Conservation (phyloP, 2,329 filamentous ascomycete genomes). For the Fusarium azukiicola region DNA sequence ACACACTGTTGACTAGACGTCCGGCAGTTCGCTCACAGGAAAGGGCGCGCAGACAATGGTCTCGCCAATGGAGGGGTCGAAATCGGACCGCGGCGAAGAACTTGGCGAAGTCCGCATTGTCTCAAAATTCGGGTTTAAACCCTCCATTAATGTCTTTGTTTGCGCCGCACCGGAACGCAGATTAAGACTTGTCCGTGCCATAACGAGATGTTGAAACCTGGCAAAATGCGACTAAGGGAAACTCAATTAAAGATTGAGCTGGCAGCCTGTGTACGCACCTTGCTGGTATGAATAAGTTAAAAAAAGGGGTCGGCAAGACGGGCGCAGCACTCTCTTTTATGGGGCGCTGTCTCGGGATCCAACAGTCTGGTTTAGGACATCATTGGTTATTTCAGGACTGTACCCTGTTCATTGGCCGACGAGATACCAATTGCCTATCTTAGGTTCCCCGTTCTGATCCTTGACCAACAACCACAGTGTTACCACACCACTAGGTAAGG, state of each 20-base stretch:
- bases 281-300: constrained; percentile 9
- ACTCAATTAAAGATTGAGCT: constrained; percentile 14
- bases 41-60: constrained; percentile 16
- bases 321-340: constrained; percentile 29
- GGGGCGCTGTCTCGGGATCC: constrained; percentile 12
- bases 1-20: not conserved
- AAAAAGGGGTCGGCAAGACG: constrained; percentile 9
- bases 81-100: not conserved
- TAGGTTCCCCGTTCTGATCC: not conserved
- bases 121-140: constrained; percentile 7
- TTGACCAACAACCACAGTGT: constrained; percentile 8
- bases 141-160: constrained; percentile 15
- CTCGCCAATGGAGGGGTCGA: not conserved
- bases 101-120: not conserved
- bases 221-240: not conserved
- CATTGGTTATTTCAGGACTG: constrained; percentile 12
- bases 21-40: not conserved
- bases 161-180: constrained; percentile 14
- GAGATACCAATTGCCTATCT: not conserved
- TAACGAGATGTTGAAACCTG: not conserved
- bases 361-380: constrained; percentile 29
- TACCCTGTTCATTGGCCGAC: constrained; percentile 1
- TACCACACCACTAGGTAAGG: not conserved
- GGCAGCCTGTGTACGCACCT: no score
- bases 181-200: constrained; percentile 4